Conservation (phyloP, 2,329 filamentous ascomycete species). For the Cladophialophora immunda region DNA sequence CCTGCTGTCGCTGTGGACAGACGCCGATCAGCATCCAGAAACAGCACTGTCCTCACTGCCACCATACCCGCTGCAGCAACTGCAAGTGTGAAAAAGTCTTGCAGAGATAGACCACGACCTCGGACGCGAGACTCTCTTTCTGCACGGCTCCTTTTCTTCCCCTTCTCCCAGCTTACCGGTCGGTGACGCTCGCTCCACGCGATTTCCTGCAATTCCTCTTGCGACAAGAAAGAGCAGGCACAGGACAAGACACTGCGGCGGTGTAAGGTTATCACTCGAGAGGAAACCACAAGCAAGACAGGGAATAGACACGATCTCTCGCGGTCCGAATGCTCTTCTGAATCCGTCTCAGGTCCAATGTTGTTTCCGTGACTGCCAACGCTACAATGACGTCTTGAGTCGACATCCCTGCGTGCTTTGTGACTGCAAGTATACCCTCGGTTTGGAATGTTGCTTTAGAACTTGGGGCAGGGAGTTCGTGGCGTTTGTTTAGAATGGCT, state of each 20-base stretch:
- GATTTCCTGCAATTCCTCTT: not conserved
- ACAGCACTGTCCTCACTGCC: constrained; percentile 3
- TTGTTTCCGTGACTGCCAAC: not conserved
- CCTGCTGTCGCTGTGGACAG: constrained; percentile 10
- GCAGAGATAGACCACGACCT: not conserved
- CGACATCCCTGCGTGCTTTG: not conserved
- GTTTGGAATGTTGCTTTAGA: not conserved
- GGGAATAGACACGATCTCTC: not conserved
- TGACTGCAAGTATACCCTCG: not conserved
- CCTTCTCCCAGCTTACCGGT: not conserved
- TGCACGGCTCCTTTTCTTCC: not conserved
- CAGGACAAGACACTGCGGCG: not conserved
- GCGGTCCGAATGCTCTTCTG: not conserved
- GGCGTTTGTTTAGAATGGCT: not conserved
- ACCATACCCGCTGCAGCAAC: constrained; percentile 11
- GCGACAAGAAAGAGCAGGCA: not conserved
- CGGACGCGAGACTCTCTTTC: not conserved
- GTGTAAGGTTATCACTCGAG: not conserved
- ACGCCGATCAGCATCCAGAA: constrained; percentile 11
- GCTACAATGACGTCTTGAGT: not conserved
- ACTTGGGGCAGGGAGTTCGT: not conserved
- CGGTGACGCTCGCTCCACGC: not conserved
- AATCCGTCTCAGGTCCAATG: not conserved
- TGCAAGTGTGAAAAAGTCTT: constrained; percentile 13
- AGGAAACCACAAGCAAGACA: not conserved